Conservation (phyloP, 1,284 basidiomycete genomes). For the Puccinia triticina region DNA sequence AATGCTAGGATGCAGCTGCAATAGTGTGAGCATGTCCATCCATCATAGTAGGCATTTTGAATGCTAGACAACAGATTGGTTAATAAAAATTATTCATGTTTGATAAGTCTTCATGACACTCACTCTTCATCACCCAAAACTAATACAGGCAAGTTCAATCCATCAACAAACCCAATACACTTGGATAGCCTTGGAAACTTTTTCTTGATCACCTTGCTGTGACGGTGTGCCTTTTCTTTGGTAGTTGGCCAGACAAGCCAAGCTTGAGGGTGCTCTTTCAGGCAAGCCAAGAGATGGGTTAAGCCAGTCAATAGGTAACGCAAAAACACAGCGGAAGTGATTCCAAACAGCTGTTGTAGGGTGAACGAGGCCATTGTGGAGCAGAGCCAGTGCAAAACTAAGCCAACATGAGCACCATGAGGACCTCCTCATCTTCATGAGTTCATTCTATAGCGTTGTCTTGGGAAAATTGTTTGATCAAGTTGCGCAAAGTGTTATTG, state of each 20-base stretch:
- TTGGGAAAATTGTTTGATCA: too few relatives aligned
- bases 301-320: constrained; percentile 54
- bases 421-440: too few relatives aligned
- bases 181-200: constrained; percentile 60
- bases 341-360: constrained; percentile 62
- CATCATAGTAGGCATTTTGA: neutral
- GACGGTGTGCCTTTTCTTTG: neutral
- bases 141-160: constrained; percentile 57
- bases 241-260: neutral
- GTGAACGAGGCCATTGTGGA: constrained; percentile 62
- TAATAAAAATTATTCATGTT: neutral
- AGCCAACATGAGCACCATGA: too few relatives aligned
- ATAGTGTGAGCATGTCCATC: neutral
- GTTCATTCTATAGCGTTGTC: too few relatives aligned
- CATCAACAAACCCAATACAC: constrained; percentile 62
- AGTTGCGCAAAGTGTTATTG: too few relatives aligned
- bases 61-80: neutral
- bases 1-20: neutral
- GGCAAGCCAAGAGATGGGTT: neutral
- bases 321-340: constrained; percentile 56
- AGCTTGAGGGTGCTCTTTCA: neutral
- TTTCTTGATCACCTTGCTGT: neutral
- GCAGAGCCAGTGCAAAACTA: constrained; percentile 63
- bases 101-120: neutral
- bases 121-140: constrained; percentile 61